Base-by-base conservation (phyloP, 495 filamentous ascomycete genomes). In the Neurospora sp. region DNA sequence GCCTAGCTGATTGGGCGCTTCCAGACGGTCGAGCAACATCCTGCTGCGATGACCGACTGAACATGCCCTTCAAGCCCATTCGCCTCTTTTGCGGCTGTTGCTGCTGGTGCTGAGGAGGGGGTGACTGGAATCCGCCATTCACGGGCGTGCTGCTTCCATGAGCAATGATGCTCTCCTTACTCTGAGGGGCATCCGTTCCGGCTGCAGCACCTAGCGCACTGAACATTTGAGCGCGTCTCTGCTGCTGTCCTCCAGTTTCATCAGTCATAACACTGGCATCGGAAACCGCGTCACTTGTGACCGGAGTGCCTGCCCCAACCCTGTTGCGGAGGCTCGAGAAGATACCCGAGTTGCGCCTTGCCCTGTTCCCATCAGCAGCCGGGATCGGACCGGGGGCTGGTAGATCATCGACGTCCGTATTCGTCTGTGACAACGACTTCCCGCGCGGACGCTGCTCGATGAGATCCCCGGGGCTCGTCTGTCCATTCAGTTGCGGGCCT, bases 271-370 rank as follows among this genome's bases (percentile, higher is more conserved):
- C 71, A 72, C 77, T 84, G 39, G 74, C 48, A 39, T 82, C 81
- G 0, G 81, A 84, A 0, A 81, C 78, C n/a, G 77, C 79, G 42
- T 85, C 83, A 16, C 79, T 77, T 3, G 73, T 69, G 18, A 72
- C 66, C 9, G 74, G n/a, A 11, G 77, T 76, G 23, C 73, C 75
- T 6, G 82, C 79, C 8, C 77, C 79, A 7, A 82, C 69, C 10
- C 76, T 75, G 14, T 78, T 80, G 10, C 80, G 76, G 54, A 85
- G 73, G 16, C 81, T 80, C 12, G 77, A 78, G 69, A 83, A 83
- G 69, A 83, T 71, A 40, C 79, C 80, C 38, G 84, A 85, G 72
- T 81, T 81, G 1, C 79, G 79, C 12, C 82, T 78, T 70, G 69
- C 76, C 9, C 78, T 76, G 31, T 74, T 73, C 23, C 72, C 76